Base-by-base conservation (phyloP, 1,284 basidiomycete genomes). In the Sporisorium iseilematis-ciliati region DNA sequence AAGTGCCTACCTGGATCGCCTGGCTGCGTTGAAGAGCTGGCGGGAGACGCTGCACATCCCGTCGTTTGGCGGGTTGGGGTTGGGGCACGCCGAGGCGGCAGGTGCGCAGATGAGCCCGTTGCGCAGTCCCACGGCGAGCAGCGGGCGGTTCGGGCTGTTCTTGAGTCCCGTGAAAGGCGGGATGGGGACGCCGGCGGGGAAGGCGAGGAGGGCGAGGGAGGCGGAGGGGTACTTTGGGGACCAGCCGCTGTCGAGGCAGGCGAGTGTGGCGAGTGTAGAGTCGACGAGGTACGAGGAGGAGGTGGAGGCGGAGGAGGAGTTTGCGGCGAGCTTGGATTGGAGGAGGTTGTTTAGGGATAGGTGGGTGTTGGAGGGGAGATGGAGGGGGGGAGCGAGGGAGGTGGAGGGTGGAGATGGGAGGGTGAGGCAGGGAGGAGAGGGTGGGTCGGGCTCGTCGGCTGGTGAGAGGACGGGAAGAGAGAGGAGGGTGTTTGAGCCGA, bases 41-140 rank as follows among this genome's bases (percentile, higher is more conserved):
- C 21, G 69, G 8, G 74, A 72, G 56, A 69, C 69, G 14, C 54
- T 76, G 7, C 69, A 76, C 62, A 72, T 76, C n/a, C 74, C 74
- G 0, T 76, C 74, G 5, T 65, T 75, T 0, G 52, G 59, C 2
- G 55, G 56, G 0, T 48, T 73, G n/a, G 67, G 60, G 25, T 25
- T 69, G 38, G 20, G 21, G 33, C 29, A 48, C 7, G 8, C 3
- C 16, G 65, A 61, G 12, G 71, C 57, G 11, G 65, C 62, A 23
- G 66, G 63, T 18, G 66, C 57, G 3, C 35, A 40, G 0, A 71
- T 71, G 67, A 75, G 68, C 18, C 68, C 73, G 16, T 50, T 75
- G 0, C 46, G 65, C 8, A 73, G 69, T 42, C 57, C 74, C 1
- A 75, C 72, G 11, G 72, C 72, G 7, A 58, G 67, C 2, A 62